Evolutionary conservation across 768 basidiomycete genomes (phyloP).

Genomic region (Mycena polygramma): DNA sequence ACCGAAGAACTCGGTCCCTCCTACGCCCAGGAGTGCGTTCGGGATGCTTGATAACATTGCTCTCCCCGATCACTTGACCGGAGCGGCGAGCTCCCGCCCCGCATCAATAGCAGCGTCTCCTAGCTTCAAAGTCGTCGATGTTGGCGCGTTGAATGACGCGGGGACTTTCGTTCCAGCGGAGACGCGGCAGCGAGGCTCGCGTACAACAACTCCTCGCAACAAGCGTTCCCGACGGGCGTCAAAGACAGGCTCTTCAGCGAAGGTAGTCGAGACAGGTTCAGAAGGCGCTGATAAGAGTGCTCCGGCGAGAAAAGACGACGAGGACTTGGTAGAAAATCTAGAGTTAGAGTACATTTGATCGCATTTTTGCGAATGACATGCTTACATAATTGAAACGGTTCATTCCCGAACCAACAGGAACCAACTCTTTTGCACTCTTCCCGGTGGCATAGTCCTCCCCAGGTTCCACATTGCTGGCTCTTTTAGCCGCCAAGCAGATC

Average conservation of each 20-base stretch:
- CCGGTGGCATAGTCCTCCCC: too few species aligned
- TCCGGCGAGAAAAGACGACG: neutral
- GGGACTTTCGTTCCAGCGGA: constrained; percentile 7
- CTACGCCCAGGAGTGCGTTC: constrained; percentile 24
- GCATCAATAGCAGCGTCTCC: constrained; percentile 12
- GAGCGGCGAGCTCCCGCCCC: constrained; percentile 8
- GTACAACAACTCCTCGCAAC: neutral
- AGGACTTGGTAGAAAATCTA: neutral
- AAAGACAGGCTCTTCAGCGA: constrained; percentile 7
- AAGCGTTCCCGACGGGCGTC: constrained; percentile 16
- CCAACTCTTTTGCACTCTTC: neutral
- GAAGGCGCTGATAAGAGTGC: constrained; percentile 9
- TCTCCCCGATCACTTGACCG: constrained; percentile 9
- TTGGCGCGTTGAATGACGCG: neutral
- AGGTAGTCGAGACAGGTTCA: neutral
- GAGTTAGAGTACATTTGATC: neutral
- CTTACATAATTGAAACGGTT: neutral
- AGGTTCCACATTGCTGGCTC: neutral
- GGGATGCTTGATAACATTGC: constrained; percentile 10
- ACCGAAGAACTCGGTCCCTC: constrained; percentile 27
- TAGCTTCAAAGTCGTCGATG: constrained; percentile 11
- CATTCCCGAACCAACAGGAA: neutral
- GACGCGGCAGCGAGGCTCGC: constrained; percentile 6
- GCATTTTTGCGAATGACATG: neutral
- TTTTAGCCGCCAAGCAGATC: neutral